Evolutionary conservation across 345 rosid species (phyloP).

Genomic region (Eucalyptus erythrocorys): DNA sequence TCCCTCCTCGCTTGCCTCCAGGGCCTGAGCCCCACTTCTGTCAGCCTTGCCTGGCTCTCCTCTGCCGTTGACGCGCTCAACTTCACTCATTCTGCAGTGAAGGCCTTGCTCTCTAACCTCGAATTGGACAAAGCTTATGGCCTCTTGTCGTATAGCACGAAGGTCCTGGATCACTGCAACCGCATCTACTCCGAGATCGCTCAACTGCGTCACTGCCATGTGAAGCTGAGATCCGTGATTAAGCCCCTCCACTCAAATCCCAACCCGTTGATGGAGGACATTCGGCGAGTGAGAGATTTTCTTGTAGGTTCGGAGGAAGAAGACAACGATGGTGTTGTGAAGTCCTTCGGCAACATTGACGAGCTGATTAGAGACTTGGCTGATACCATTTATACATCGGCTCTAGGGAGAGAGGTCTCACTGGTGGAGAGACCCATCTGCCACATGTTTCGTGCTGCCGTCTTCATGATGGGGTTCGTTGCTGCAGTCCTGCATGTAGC

Average conservation of each 20-base stretch:
- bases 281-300: not conserved
- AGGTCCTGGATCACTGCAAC: not conserved
- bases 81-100: not conserved
- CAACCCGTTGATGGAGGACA: not conserved
- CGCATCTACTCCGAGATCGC: not conserved
- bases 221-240: not conserved
- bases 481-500: not conserved
- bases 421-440: not conserved
- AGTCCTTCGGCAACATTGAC: not conserved
- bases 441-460: not conserved
- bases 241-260: not conserved
- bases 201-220: not conserved
- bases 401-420: not conserved
- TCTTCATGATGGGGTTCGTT: fast-evolving
- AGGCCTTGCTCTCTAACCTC: not conserved
- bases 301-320: not conserved
- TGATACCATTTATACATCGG: not conserved
- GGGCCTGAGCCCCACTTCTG: not conserved
- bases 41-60: not conserved
- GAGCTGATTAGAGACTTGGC: not conserved
- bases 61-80: not conserved
- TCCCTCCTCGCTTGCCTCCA: not conserved
- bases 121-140: not conserved
- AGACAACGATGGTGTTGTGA: not conserved
- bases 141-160: not conserved